These are phyloP conservation scores for Paramecium sexaurelia DNA, from an alignment of 73 alveolate species.

Conservation along the genomic window DNA sequence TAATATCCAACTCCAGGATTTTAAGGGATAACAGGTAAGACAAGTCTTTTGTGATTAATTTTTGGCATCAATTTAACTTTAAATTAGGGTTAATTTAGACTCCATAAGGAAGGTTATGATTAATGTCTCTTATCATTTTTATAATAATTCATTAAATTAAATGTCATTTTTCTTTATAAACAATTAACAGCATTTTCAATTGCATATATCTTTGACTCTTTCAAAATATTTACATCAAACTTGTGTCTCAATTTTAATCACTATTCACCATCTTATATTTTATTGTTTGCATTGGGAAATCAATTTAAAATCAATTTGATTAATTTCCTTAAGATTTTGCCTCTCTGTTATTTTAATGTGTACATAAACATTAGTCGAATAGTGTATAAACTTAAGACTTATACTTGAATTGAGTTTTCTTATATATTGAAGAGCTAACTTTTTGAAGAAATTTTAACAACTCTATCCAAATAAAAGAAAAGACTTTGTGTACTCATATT, in stretches of 20 bases:
- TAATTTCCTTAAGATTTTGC: background rate
- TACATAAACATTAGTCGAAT: no score
- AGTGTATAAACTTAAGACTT: background rate
- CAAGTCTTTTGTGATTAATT: background rate
- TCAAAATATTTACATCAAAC: background rate
- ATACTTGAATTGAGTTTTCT: background rate
- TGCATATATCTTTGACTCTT: background rate
- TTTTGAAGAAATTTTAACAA: background rate
- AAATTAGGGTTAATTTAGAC: background rate
- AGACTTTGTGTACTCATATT: background rate
- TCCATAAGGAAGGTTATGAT: conserved; percentile 13
- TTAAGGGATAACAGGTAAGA: background rate
- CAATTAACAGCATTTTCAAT: conserved; percentile 8
- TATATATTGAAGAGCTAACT: background rate
- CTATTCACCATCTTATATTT: background rate
- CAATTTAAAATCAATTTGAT: background rate
- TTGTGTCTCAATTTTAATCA: background rate
- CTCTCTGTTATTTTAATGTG: no score
- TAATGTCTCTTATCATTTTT: conserved; percentile 1
- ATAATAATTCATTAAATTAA: conserved; percentile 41
- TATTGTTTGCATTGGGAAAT: background rate
- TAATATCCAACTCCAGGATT: conserved; percentile 48
- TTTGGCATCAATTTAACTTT: background rate
- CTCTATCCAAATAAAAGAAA: background rate
- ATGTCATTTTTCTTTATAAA: conserved; percentile 13